These are phyloP conservation scores for Mucor velutinosus DNA, from an alignment of 371 early-diverging fungal species.

Conservation along the genomic window DNA sequence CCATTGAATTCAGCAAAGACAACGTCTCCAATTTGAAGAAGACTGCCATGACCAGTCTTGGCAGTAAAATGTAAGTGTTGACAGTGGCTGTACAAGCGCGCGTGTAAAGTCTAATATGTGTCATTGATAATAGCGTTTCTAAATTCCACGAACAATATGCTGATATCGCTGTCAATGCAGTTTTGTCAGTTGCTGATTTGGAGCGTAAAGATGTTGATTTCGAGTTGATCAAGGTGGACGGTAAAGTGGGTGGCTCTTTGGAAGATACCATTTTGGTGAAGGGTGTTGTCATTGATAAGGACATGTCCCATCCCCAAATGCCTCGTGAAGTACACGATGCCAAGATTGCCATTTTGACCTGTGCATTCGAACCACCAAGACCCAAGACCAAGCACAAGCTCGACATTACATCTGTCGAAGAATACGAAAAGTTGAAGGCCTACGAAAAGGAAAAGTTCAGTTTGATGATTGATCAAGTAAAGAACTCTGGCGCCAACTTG, in stretches of 20 bases:
- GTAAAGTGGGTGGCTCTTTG: constrained; percentile 96
- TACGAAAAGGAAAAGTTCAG: constrained; percentile 98
- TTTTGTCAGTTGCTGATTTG: constrained; percentile 96
- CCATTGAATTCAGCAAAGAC: constrained; percentile 82
- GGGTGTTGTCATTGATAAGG: constrained; percentile 99
- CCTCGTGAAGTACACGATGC: constrained; percentile 95
- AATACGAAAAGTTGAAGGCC: constrained; percentile 93
- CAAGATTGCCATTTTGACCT: constrained; percentile 98
- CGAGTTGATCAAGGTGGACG: constrained; percentile 99
- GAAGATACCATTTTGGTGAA: constrained; percentile 93
- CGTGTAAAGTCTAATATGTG: neutral
- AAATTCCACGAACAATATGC: constrained; percentile 98
- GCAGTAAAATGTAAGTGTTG: constrained; percentile 93
- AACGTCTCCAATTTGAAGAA: constrained; percentile 88
- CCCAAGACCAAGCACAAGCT: constrained; percentile 99
- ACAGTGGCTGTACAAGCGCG: neutral
- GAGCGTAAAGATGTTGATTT: constrained; percentile 99
- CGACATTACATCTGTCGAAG: constrained; percentile 97
- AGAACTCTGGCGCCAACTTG: constrained; percentile 96
- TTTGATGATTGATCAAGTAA: constrained; percentile 97
- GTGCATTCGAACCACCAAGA: constrained; percentile 99
- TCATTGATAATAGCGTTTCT: constrained; percentile 71
- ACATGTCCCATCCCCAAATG: constrained; percentile 99
- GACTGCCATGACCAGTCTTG: constrained; percentile 97
- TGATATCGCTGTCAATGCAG: constrained; percentile 97